A percentile compares a stretch with the other conserved stretches of the same genome.
Conservation (phyloP, 129 eudicot genomes). For the Escallonia rubra region DNA sequence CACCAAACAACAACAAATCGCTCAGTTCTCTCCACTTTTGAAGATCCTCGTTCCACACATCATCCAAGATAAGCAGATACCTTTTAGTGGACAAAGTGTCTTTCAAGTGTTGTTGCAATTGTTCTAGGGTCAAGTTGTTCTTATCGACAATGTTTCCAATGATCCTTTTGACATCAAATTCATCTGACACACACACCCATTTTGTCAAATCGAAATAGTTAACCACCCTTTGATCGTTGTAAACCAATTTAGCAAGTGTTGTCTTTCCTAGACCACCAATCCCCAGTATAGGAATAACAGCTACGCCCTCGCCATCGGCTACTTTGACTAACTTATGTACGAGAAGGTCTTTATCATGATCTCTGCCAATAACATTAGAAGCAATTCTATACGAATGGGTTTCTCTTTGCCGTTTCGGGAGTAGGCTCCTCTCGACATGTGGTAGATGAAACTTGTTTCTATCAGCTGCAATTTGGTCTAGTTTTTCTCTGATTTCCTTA, state of each 20-base stretch:
- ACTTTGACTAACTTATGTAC: neutral
- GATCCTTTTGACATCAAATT: constrained; percentile 4
- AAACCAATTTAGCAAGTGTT: constrained; percentile 14
- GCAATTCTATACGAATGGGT: neutral
- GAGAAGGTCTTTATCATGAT: neutral
- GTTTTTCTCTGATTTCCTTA: too few species aligned
- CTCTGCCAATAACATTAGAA: constrained; percentile 8
- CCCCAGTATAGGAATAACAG: constrained; percentile 13
- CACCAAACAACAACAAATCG: neutral
- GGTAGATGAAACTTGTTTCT: neutral
- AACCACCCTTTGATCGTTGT: neutral
- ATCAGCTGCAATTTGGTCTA: too few species aligned
- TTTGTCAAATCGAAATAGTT: neutral
- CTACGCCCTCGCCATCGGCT: neutral
- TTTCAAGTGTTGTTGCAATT: neutral
- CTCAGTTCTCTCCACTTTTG: constrained; percentile 5
- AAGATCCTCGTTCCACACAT: constrained; percentile 14
- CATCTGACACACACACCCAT: constrained; percentile 15
- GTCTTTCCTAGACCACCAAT: constrained; percentile 22
- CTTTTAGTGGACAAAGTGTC: neutral
- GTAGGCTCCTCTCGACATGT: neutral
- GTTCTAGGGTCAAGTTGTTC: neutral
- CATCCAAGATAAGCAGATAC: constrained; percentile 22
- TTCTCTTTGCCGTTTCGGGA: too few species aligned
- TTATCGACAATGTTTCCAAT: neutral